A percentile compares a stretch with the other conserved stretches of the same genome.
phyloP scores from a whole-genome alignment of 1,139 yeast genomes.

The Yamadazyma friedrichii region DNA sequence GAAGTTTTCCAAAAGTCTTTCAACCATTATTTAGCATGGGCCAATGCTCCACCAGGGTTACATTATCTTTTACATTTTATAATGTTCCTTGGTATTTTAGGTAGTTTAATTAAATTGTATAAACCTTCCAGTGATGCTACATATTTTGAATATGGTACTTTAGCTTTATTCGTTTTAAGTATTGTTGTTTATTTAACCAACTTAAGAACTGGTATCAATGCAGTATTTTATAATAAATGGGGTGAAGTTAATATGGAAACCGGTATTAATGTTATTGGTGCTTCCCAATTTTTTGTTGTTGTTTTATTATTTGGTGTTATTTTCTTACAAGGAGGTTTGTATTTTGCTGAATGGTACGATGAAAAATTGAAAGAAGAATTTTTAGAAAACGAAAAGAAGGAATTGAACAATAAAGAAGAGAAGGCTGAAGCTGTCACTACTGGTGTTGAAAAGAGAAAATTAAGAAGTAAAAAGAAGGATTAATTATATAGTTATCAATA shows the following conservation, averaged over 20 bases:
- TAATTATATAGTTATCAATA: conserved; percentile 2
- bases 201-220: conserved; percentile 74
- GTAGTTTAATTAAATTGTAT: conserved; percentile 75
- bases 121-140: conserved; percentile 82
- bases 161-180: conserved; percentile 68
- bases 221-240: conserved; percentile 75
- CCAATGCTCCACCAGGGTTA: conserved; percentile 56
- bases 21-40: conserved; percentile 74
- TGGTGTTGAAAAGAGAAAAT: conserved; percentile 16
- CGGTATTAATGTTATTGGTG: conserved; percentile 90
- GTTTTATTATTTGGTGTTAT: conserved; percentile 74
- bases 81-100: conserved; percentile 63
- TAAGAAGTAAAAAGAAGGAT: conserved; percentile 6
- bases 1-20: conserved; percentile 61
- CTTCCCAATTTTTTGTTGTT: conserved; percentile 77
- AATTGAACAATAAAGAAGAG: conserved; percentile 16
- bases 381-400: conserved; percentile 27
- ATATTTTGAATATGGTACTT: conserved; percentile 85
- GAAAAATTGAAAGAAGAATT: conserved; percentile 53
- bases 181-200: conserved; percentile 82
- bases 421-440: conserved; percentile 20
- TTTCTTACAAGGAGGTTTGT: conserved; percentile 82
- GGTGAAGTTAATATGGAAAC: conserved; percentile 88
- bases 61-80: conserved; percentile 63
- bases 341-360: conserved; percentile 83